These are phyloP conservation scores for Blastobotrys muscicola DNA, from an alignment of 805 yeast genomes.

Conservation along the genomic window DNA sequence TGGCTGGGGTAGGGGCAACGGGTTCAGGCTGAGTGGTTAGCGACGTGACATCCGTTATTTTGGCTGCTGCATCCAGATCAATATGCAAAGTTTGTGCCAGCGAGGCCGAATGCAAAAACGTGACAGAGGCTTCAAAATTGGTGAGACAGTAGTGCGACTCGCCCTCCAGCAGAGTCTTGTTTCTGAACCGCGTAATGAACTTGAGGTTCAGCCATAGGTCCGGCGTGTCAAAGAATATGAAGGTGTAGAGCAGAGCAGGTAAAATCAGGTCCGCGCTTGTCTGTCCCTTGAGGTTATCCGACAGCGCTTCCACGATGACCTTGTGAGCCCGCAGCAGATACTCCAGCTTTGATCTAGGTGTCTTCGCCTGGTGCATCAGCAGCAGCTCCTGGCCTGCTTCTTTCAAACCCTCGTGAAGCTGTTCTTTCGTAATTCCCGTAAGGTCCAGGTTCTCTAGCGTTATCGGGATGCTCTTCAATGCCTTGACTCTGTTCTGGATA, in stretches of 20 bases:
- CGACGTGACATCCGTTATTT: constrained; percentile 12
- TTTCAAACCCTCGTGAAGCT: constrained; percentile 12
- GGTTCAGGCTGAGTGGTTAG: constrained; percentile 9
- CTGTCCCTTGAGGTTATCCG: constrained; percentile 10
- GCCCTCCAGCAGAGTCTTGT: constrained; percentile 26
- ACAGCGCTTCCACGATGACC: constrained; percentile 25
- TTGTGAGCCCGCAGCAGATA: constrained; percentile 28
- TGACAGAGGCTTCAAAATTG: constrained; percentile 35
- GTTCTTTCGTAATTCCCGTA: constrained; percentile 9
- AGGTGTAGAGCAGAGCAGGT: constrained; percentile 30
- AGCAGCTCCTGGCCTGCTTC: constrained; percentile 13
- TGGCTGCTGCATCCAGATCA: constrained; percentile 17
- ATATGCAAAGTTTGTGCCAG: constrained; percentile 23
- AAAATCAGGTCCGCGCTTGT: constrained; percentile 31
- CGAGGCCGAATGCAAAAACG: constrained; percentile 28
- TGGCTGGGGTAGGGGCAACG: background rate
- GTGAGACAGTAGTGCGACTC: constrained; percentile 34
- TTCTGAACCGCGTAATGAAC: constrained; percentile 32
- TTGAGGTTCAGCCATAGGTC: constrained; percentile 29
- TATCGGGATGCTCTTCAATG: constrained; percentile 20
- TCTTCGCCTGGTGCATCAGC: constrained; percentile 21
- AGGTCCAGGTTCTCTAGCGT: constrained; percentile 26
- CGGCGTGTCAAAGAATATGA: constrained; percentile 24
- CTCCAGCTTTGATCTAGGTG: constrained; percentile 29
- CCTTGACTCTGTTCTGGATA: constrained; percentile 21